Base-by-base conservation (phyloP, 352 stramenopile genomes). In the Globisporangium camurandrum region DNA sequence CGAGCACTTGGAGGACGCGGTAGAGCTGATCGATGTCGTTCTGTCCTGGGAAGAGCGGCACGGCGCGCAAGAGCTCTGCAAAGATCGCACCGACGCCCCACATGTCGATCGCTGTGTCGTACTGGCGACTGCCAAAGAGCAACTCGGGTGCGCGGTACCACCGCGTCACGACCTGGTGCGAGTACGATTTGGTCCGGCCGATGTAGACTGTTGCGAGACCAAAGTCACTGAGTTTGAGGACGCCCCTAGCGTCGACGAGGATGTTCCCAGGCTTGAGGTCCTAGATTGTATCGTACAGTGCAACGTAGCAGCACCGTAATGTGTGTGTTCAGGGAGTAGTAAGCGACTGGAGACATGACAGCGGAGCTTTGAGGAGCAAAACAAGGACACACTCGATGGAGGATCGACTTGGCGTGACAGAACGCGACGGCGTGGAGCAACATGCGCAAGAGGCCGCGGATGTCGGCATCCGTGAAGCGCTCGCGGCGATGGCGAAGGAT, bases 11-110 rank as follows among this genome's bases (percentile, higher is more conserved):
- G 30, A 86, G 56, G 28, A 95, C 61, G 28, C 75, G 73, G 36
- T 75, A 86, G 28, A 95, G 69, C 57, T 95, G 79, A 51, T 93
- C 79, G 33, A 92, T 75, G 57, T 92, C 77, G 47, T 80, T 90
- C 51, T 88, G 70, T 1, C 77, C 84, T n/a, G 75, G 58, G 46
- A 95, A 93, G 30, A 90, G 60, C 39, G 84, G 73, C 19, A 70
- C 70, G 17, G 67, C 54, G 27, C 68, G 62, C 42, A 92, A 49
- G 43, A 92, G 46, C 51, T 92, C 80, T 26, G 69, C 79, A 17
- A 88, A 65, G 33, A 92, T 66, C 12, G 70, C 63, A 20, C 79
- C 81, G 6, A 88, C 67, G 9, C 67, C 59, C 79, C 81, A 93
- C 66, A 93, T 74, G 54, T 93, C 81, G 26, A 90, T 69, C 2